Percentiles rank a stretch among this genome's conserved stretches.
These are phyloP conservation scores for Cladosporium sp. DNA, from an alignment of 2,329 filamentous ascomycete genomes.

Conservation along the genomic window DNA sequence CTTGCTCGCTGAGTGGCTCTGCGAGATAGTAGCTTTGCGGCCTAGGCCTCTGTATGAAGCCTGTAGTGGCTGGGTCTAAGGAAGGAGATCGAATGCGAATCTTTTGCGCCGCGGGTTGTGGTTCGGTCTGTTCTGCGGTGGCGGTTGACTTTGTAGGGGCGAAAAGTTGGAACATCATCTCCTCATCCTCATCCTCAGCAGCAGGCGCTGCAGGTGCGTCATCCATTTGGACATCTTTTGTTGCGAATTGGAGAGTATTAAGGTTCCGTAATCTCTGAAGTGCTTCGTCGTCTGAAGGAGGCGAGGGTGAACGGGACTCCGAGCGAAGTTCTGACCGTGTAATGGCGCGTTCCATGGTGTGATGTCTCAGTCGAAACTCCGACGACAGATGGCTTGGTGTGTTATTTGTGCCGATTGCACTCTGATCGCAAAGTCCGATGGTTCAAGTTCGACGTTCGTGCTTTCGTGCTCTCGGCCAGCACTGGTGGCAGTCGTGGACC, in stretches of 20 bases:
- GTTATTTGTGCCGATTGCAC: no score
- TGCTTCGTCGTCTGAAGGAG: slow-evolving; percentile 8
- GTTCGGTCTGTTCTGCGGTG: not conserved
- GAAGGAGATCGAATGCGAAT: slow-evolving; percentile 24
- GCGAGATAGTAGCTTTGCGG: slow-evolving; percentile 21
- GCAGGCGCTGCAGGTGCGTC: not conserved
- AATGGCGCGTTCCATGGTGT: slow-evolving; percentile 16
- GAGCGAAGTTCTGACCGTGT: slow-evolving; percentile 15
- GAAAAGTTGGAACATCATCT: slow-evolving; percentile 27
- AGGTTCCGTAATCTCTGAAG: slow-evolving; percentile 13
- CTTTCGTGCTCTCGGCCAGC: not conserved
- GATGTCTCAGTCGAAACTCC: no score
- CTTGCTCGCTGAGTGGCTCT: slow-evolving; percentile 4
- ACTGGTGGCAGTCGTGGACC: no score
- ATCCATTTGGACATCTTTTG: slow-evolving; percentile 4
- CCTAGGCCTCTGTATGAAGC: slow-evolving; percentile 18
- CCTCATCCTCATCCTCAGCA: slow-evolving; percentile 18
- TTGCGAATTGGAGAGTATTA: not conserved
- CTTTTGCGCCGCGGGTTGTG: slow-evolving; percentile 13
- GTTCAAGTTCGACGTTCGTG: not conserved
- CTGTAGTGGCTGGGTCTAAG: slow-evolving; percentile 16
- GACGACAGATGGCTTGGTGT: no score
- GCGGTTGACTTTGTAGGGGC: slow-evolving; percentile 16
- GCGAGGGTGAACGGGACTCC: slow-evolving; percentile 13
- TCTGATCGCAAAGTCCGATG: not conserved